Evolutionary conservation across 495 filamentous ascomycete species (phyloP).

Genomic region (Diplogelasinospora grovesii): DNA sequence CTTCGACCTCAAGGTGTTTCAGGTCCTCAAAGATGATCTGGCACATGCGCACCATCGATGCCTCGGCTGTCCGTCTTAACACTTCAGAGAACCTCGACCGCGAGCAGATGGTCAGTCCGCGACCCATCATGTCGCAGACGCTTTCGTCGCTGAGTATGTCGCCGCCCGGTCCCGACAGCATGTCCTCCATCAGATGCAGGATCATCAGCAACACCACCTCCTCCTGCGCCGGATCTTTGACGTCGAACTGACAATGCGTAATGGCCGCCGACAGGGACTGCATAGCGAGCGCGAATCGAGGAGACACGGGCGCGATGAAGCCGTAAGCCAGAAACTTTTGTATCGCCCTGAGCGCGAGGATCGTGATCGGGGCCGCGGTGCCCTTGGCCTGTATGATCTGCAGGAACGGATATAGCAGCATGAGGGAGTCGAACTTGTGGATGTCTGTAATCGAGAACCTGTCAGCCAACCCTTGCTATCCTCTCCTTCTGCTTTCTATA

Average conservation of each 20-base stretch:
- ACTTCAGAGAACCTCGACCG: constrained; percentile 88
- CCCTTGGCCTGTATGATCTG: constrained; percentile 96
- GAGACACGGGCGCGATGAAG: constrained; percentile 74
- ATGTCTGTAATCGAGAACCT: constrained; percentile 60
- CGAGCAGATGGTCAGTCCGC: constrained; percentile 94
- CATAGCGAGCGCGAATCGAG: constrained; percentile 84
- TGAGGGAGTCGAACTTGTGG: constrained; percentile 77
- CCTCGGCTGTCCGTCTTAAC: constrained; percentile 83
- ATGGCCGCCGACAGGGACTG: constrained; percentile 90
- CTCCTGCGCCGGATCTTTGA: constrained; percentile 86
- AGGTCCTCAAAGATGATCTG: constrained; percentile 93
- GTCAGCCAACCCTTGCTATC: constrained; percentile 9
- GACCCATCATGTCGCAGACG: constrained; percentile 99
- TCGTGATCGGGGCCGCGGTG: constrained; percentile 92
- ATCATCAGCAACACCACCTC: constrained; percentile 93
- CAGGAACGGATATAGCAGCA: constrained; percentile 89
- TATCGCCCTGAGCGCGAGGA: constrained; percentile 87
- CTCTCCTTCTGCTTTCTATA: neutral
- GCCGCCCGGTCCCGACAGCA: constrained; percentile 88
- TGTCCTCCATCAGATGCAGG: constrained; percentile 94
- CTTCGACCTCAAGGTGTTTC: constrained; percentile 73
- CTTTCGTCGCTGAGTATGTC: constrained; percentile 91
- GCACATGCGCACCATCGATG: constrained; percentile 97
- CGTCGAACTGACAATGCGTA: constrained; percentile 96
- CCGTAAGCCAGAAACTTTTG: constrained; percentile 97